Conservation (phyloP, 2,329 filamentous ascomycete species). For the Podosphaera leucotricha region DNA sequence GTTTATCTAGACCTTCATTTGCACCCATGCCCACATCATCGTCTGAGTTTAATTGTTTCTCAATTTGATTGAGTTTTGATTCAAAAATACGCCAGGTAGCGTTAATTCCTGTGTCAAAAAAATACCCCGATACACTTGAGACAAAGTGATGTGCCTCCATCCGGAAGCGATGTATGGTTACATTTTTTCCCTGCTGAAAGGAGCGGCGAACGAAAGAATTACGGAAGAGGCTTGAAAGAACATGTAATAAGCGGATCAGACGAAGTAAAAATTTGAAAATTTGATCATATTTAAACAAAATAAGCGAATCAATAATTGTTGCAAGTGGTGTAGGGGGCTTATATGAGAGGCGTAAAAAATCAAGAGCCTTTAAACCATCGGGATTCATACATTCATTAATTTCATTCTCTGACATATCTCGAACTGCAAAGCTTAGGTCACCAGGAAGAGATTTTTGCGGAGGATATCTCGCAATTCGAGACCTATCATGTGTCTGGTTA, state of each 20-base stretch:
- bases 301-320: conserved; percentile 44
- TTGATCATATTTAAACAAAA: conserved; percentile 59
- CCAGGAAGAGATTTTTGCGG: conserved; percentile 30
- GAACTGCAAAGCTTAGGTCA: conserved; percentile 60
- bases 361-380: conserved; percentile 64
- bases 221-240: conserved; percentile 40
- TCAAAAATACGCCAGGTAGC: conserved; percentile 52
- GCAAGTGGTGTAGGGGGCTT: conserved; percentile 48
- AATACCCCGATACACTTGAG: conserved; percentile 46
- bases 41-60: conserved; percentile 27
- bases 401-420: conserved; percentile 54
- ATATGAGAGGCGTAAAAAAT: conserved; percentile 77
- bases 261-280: conserved; percentile 64
- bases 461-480: conserved; percentile 15
- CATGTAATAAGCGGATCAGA: conserved; percentile 54
- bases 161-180: conserved; percentile 29
- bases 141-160: conserved; percentile 65
- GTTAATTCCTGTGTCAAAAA: conserved; percentile 55
- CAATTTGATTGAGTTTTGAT: conserved; percentile 35
- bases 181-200: conserved; percentile 8
- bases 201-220: conserved; percentile 23
- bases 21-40: conserved; percentile 19
- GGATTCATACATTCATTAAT: conserved; percentile 67
- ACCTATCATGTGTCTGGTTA: conserved; percentile 6
- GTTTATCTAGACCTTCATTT: conserved; percentile 36